These are phyloP conservation scores for Salix suchowensis DNA, from an alignment of 345 rosid species.

Conservation along the genomic window DNA sequence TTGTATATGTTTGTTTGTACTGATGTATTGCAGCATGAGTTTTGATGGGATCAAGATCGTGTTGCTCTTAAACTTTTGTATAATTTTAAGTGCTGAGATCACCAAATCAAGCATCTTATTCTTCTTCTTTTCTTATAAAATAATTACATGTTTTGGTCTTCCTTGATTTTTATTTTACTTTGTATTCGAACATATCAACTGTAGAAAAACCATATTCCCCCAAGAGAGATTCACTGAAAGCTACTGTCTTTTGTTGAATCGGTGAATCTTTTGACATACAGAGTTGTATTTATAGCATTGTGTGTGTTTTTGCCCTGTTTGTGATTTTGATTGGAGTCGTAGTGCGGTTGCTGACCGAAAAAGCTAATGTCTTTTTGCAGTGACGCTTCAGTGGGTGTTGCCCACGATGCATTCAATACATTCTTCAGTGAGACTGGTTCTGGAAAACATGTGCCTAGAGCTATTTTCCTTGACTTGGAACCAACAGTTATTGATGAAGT, in stretches of 20 bases:
- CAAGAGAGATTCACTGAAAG: background rate
- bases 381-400: conserved; percentile 23
- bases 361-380: conserved; percentile 14
- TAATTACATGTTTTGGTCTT: background rate
- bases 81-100: background rate
- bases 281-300: background rate
- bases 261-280: background rate
- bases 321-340: background rate
- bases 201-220: background rate
- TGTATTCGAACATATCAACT: background rate
- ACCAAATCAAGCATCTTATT: background rate
- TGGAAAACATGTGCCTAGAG: conserved; percentile 38
- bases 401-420: conserved; percentile 38
- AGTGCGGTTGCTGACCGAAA: background rate
- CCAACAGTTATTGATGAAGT: conserved; percentile 40
- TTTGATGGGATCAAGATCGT: background rate
- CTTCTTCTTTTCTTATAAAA: background rate
- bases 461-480: conserved; percentile 32
- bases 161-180: background rate
- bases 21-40: background rate
- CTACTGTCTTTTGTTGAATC: background rate
- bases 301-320: background rate
- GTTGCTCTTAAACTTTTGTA: background rate
- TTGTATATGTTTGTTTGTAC: background rate
- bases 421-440: conserved; percentile 39